Evolutionary conservation across 2,329 filamentous ascomycete genomes (phyloP).

Genomic region (Aspergillus sp.): DNA sequence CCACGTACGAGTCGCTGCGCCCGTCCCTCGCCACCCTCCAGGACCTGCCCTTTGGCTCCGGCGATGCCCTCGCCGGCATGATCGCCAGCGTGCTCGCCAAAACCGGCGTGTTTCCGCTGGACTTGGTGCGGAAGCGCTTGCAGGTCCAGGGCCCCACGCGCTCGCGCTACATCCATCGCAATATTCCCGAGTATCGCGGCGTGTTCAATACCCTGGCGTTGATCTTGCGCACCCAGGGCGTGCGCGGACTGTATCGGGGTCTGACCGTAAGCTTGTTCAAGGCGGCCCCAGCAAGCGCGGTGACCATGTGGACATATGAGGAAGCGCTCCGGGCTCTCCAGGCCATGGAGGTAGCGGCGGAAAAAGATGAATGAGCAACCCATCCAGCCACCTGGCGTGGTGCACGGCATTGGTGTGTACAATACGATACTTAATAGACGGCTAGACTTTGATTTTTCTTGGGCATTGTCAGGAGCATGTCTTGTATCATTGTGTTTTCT

Average conservation of each 20-base stretch:
- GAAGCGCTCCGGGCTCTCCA: slow-evolving; percentile 63
- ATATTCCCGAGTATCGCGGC: slow-evolving; percentile 80
- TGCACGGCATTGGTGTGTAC: not conserved
- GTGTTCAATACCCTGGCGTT: slow-evolving; percentile 64
- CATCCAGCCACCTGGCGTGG: not conserved
- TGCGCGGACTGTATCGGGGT: slow-evolving; percentile 81
- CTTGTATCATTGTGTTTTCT: not conserved
- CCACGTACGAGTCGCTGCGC: slow-evolving; percentile 76
- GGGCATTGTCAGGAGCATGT: slow-evolving; percentile 3
- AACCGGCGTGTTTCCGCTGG: slow-evolving; percentile 86
- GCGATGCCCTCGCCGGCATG: slow-evolving; percentile 80
- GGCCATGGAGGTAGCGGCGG: slow-evolving; percentile 29
- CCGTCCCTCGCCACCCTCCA: slow-evolving; percentile 48
- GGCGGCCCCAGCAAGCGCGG: slow-evolving; percentile 85
- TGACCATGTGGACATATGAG: slow-evolving; percentile 96
- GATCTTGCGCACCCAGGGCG: slow-evolving; percentile 72
- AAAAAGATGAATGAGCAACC: slow-evolving; percentile 4
- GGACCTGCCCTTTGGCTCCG: slow-evolving; percentile 68
- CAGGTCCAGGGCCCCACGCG: slow-evolving; percentile 93
- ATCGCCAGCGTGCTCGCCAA: slow-evolving; percentile 79
- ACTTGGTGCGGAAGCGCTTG: slow-evolving; percentile 86
- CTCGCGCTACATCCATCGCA: slow-evolving; percentile 72
- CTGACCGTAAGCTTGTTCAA: slow-evolving; percentile 87
- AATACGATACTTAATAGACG: not conserved
- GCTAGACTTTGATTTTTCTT: not conserved